Base-by-base conservation (phyloP, 371 early-diverging fungal species). In the Basidiobolus meristosporus region DNA sequence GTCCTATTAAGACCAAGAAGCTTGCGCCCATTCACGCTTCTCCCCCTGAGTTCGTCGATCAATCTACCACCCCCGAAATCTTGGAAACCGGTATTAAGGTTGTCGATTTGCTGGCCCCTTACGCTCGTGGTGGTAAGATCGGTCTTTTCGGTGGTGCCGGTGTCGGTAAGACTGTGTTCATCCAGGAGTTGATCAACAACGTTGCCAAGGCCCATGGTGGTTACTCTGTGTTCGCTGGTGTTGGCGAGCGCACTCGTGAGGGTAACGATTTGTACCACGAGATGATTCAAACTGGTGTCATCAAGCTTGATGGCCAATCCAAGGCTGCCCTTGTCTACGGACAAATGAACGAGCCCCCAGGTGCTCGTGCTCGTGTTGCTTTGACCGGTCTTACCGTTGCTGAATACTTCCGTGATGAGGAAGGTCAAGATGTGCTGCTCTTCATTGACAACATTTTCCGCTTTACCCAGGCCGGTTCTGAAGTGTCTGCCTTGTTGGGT, bases 361-460 rank as follows among this genome's bases (percentile, higher is more conserved):
- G 96, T 65, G 96, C 96, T 54, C 90, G 96, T 84, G 96, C 96
- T 52, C 90, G 96, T 83, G 96, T 95, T 42, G 96, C 96, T 43
- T 65, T 95, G 59, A 95, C 96, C 44, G 96, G 96, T 57, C 65
- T 95, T 57, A 95, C 96, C 58, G 78, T 95, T 52, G 96, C 96
- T 54, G 96, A n/a, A n/a, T n/a, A n/a, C n/a, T n/a, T n/a, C n/a
- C n/a, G n/a, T n/a, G n/a, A n/a, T n/a, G n/a, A n/a, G 92, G 96
- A 95, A 66, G 92, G 93, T 52, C 92, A 95, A 69, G 96, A 95
- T 65, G 96, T 95, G 82, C 70, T 95, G 58, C 79, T 95, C 51
- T 95, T 95, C 80, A 81, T 95, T 68, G 96, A 95, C 82, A 95
- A 95, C 84, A 95, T 95, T 82, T 95, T 95, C 88, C 79, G 91